phyloP scores from a whole-genome alignment of 2,329 filamentous ascomycete genomes.

The Monilinia aucupariae region DNA sequence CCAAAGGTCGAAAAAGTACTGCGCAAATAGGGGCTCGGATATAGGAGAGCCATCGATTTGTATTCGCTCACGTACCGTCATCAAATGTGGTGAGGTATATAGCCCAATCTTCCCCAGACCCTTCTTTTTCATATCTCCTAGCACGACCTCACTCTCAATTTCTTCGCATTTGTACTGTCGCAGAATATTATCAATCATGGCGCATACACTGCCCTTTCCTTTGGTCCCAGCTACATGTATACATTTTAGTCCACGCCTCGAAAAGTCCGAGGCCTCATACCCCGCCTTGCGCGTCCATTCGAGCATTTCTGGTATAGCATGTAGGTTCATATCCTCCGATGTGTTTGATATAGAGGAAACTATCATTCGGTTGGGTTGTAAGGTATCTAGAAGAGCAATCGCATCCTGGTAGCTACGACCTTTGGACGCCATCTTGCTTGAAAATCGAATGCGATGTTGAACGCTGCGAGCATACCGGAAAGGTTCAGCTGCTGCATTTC shows the following conservation, averaged over 20 bases:
- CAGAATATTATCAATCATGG: conserved; percentile 61
- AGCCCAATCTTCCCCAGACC: conserved; percentile 45
- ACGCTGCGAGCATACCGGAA: not conserved
- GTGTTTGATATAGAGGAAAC: conserved; percentile 23
- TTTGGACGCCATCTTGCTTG: conserved; percentile 1
- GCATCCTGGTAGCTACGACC: conserved; percentile 25
- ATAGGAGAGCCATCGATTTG: conserved; percentile 55
- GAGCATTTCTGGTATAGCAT: conserved; percentile 35
- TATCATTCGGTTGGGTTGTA: conserved; percentile 31
- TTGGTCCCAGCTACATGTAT: conserved; percentile 93
- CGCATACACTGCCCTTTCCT: conserved; percentile 70
- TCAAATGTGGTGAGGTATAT: conserved; percentile 64
- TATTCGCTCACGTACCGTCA: conserved; percentile 64
- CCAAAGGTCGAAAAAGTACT: conserved; percentile 65
- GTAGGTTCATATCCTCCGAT: conserved; percentile 23
- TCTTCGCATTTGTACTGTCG: conserved; percentile 41
- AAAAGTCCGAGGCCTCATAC: conserved; percentile 26
- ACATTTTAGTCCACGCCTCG: conserved; percentile 32
- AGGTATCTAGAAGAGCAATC: conserved; percentile 24
- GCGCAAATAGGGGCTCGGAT: conserved; percentile 53
- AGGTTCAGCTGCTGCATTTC: not conserved
- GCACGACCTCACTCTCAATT: not conserved
- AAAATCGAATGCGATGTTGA: conserved; percentile 1
- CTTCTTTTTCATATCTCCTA: conserved; percentile 12
- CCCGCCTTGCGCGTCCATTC: conserved; percentile 32